A percentile compares a stretch with the other conserved stretches of the same genome.
These are phyloP conservation scores for Henckelia pumila DNA, from an alignment of 257 asterid species.

Conservation along the genomic window DNA sequence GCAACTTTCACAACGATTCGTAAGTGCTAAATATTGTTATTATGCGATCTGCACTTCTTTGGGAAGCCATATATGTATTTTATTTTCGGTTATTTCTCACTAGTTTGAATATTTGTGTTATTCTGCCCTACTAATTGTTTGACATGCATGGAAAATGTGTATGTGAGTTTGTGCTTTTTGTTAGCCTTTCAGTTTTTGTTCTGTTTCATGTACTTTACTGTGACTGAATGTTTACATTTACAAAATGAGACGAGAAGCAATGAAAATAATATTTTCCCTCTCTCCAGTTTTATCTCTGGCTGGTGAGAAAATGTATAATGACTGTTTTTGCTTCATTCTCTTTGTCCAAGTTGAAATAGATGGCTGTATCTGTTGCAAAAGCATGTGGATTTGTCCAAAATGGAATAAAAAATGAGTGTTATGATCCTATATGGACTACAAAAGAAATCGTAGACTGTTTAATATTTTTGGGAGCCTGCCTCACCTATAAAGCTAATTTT, in stretches of 20 bases:
- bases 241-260: neutral
- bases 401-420: too few relatives aligned
- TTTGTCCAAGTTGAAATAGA: too few relatives aligned
- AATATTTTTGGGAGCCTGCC: too few relatives aligned
- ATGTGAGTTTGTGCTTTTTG: slow-evolving; percentile 22
- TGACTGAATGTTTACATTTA: neutral
- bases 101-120: slow-evolving; percentile 5
- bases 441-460: too few relatives aligned
- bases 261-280: neutral
- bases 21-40: slow-evolving; percentile 41
- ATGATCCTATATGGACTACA: too few relatives aligned
- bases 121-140: neutral
- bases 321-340: neutral
- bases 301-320: slow-evolving; percentile 14
- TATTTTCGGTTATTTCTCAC: slow-evolving; percentile 4
- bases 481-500: too few relatives aligned
- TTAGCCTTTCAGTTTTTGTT: slow-evolving; percentile 13
- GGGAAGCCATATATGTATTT: neutral
- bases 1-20: slow-evolving; percentile 69
- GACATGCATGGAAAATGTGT: neutral
- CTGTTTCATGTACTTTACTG: slow-evolving; percentile 20
- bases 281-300: neutral
- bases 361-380: too few relatives aligned
- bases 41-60: slow-evolving; percentile 11
- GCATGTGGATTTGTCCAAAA: too few relatives aligned